Base-by-base conservation (phyloP, 2,329 filamentous ascomycete species). In the Kalmusia sp. region DNA sequence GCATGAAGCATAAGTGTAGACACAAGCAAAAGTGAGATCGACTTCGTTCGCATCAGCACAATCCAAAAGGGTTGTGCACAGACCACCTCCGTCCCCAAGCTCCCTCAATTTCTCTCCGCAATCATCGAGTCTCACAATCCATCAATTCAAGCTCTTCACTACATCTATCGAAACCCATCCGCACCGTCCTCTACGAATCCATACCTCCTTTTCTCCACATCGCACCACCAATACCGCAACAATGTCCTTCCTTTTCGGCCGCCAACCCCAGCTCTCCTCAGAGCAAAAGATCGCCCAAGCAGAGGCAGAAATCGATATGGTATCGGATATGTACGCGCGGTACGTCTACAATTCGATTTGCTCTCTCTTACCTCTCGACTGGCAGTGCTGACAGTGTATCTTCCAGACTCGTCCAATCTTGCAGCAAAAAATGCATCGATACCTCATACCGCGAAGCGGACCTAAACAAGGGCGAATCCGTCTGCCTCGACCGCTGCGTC, bases 241-340 rank as follows among this genome's bases (percentile, higher is more conserved):
- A 25, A 74, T 74, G 71, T 73, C 71, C 34, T 73, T 73, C 61
- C 68, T 74, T 60, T 72, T 74, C 63, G 86, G 89, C 73, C 82
- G 83, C 70, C 82, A 86, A 64, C 90, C 91, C 58, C 92, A 97
- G 81, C 90, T 93, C 75, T 90, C 92, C 61, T 96, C 93, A 71
- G 93, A 92, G 77, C 91, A 98, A 84, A 99, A 98, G 85, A 95
- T 99, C 76, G 90, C 91, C 69, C 91, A 92, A 69, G 93, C 96
- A 68, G 93, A 99, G 82, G 89, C 92, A 65, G 96, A 99, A 82
- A 92, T 98, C 79, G 95, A 97, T 80, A 93, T 98, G 83, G 87
- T 97, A 67, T 91, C 92, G 58, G 93, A 97, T 78, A 97, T 98
- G 89, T 96, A 96, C 84, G 93, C 92, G 82, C 91, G 95, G 95